phyloP scores from a whole-genome alignment of 257 asterid species.

The Nicotiana otophora region DNA sequence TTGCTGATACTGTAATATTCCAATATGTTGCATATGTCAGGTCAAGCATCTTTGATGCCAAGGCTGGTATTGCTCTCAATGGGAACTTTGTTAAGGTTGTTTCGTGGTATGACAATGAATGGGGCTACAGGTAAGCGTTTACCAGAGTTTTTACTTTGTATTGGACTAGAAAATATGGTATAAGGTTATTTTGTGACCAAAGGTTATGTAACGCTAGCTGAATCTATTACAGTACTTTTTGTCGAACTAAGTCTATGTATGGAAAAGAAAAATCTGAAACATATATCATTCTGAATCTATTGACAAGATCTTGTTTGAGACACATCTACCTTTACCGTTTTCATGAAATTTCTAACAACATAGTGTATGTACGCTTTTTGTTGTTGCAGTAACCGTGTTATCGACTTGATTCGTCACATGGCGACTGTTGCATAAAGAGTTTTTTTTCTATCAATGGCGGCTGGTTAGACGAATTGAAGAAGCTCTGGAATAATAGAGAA shows the following conservation, averaged over 20 bases:
- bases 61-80: slow-evolving; percentile 55
- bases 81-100: slow-evolving; percentile 52
- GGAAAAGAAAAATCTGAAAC: background rate
- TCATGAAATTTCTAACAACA: background rate
- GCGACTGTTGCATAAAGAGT: slow-evolving; percentile 31
- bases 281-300: background rate
- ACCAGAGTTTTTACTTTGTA: background rate
- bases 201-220: background rate
- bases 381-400: slow-evolving; percentile 44
- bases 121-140: slow-evolving; percentile 54
- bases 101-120: slow-evolving; percentile 61
- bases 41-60: slow-evolving; percentile 63
- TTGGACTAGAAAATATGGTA: background rate
- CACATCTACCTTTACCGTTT: background rate
- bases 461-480: background rate
- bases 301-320: background rate
- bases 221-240: background rate
- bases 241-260: background rate
- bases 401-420: slow-evolving; percentile 59
- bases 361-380: background rate
- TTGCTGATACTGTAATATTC: background rate
- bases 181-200: background rate
- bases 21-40: slow-evolving; percentile 20
- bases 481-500: background rate
- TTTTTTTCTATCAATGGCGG: background rate